phyloP scores from a whole-genome alignment of 2,329 filamentous ascomycete species.

The Rutstroemia sydowiana region DNA sequence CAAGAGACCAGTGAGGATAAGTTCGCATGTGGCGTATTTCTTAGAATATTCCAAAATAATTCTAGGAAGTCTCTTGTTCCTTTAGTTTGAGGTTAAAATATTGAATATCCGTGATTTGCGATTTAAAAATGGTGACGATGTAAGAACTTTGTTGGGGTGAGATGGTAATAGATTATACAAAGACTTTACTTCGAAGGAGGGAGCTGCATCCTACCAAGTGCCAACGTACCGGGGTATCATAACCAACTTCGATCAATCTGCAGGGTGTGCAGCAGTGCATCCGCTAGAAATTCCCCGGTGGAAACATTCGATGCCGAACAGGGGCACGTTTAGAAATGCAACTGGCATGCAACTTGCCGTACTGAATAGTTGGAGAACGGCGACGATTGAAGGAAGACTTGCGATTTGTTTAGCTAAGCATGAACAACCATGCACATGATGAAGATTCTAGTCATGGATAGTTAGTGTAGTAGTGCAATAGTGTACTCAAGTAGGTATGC shows the following conservation, averaged over 20 bases:
- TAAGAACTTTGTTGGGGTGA: not conserved
- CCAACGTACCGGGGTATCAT: constrained; percentile 1
- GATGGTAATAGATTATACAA: not conserved
- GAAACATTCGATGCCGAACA: constrained; percentile 11
- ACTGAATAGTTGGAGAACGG: not conserved
- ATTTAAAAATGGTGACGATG: not conserved
- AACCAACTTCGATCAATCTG: not conserved
- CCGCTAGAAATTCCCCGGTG: constrained; percentile 10
- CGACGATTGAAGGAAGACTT: constrained; percentile 9
- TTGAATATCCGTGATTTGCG: not conserved
- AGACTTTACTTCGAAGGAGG: not conserved
- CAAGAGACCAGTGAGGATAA: not conserved
- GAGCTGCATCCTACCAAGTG: constrained; percentile 6
- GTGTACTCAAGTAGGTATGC: not conserved
- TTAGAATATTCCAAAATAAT: not conserved
- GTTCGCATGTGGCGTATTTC: constrained; percentile 1
- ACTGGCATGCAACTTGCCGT: constrained; percentile 6
- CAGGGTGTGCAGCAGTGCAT: constrained; percentile 3
- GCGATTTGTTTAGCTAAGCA: constrained; percentile 6
- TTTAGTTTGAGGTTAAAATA: not conserved
- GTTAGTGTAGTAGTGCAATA: not conserved
- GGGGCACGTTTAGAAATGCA: constrained; percentile 4
- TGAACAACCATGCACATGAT: not conserved
- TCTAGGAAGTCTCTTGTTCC: not conserved
- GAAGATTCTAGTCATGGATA: not conserved